These are phyloP conservation scores for Puccinia hordei DNA, from an alignment of 1,284 basidiomycete species.

Conservation along the genomic window DNA sequence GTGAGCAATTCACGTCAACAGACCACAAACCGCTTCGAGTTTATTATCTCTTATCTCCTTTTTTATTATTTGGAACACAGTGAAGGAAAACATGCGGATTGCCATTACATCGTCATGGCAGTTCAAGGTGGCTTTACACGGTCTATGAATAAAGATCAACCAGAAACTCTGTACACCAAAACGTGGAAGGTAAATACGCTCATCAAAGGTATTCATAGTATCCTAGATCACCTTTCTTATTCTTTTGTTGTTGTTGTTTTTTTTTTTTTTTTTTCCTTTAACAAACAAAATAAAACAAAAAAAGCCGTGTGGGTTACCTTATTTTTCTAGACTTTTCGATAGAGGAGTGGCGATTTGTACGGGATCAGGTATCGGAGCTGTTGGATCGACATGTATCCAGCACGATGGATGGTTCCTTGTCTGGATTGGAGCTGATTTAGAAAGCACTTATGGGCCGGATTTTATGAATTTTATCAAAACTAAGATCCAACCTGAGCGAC, in stretches of 20 bases:
- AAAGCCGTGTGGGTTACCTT: slow-evolving; percentile 75
- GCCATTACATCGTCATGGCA: slow-evolving; percentile 50
- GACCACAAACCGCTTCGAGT: too few relatives aligned
- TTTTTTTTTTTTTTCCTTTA: too few relatives aligned
- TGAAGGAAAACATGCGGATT: slow-evolving; percentile 47
- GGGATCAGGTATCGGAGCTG: slow-evolving; percentile 74
- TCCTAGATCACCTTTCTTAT: not conserved
- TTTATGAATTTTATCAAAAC: slow-evolving; percentile 70
- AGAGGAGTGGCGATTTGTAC: slow-evolving; percentile 76
- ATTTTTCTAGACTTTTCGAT: slow-evolving; percentile 72
- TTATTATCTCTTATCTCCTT: not conserved
- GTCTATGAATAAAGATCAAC: slow-evolving; percentile 40
- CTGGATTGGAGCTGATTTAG: slow-evolving; percentile 67
- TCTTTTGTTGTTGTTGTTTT: not conserved
- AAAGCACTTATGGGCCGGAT: slow-evolving; percentile 72
- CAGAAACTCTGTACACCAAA: slow-evolving; percentile 47
- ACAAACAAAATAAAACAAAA: slow-evolving; percentile 60
- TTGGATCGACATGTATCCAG: slow-evolving; percentile 75
- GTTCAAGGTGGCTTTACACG: slow-evolving; percentile 51
- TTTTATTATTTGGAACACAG: slow-evolving; percentile 2
- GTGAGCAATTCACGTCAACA: not conserved
- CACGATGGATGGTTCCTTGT: slow-evolving; percentile 69
- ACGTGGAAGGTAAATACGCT: slow-evolving; percentile 46
- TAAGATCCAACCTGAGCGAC: slow-evolving; percentile 70
- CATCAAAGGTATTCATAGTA: not conserved